Conservation (phyloP, 495 filamentous ascomycete species). For the Neurospora tetraspora region DNA sequence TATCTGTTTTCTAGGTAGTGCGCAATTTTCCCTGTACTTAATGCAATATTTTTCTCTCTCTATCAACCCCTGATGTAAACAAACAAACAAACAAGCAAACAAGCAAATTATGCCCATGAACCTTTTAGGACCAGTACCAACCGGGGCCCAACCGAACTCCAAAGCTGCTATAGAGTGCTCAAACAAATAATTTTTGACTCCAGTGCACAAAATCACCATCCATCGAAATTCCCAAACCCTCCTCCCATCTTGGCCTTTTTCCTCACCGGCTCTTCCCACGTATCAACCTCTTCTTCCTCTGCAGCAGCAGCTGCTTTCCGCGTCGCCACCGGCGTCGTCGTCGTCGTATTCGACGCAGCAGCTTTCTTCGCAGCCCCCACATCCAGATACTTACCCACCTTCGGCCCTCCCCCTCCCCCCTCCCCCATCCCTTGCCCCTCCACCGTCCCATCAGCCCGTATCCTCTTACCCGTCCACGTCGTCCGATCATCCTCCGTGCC, state of each 20-base stretch:
- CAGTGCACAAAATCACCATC: conserved; percentile 56
- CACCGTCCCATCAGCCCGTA: conserved; percentile 49
- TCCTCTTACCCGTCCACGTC: conserved; percentile 86
- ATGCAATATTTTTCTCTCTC: neutral
- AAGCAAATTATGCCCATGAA: neutral
- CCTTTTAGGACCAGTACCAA: neutral
- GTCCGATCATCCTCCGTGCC: conserved; percentile 70
- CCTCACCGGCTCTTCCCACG: conserved; percentile 54
- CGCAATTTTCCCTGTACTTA: neutral
- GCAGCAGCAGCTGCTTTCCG: neutral
- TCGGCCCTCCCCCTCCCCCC: conserved; percentile 13
- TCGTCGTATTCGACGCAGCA: neutral
- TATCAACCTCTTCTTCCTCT: conserved; percentile 38
- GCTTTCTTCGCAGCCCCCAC: conserved; percentile 29
- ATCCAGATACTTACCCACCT: conserved; percentile 77
- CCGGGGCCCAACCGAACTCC: neutral
- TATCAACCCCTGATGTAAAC: neutral
- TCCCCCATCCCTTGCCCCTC: conserved; percentile 24
- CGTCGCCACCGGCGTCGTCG: neutral
- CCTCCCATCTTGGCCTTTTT: conserved; percentile 76
- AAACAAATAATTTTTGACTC: too few relatives aligned
- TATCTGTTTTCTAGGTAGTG: neutral
- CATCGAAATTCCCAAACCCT: conserved; percentile 92
- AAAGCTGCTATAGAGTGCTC: too few relatives aligned
- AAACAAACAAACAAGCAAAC: neutral